Conservation (phyloP, 345 rosid genomes). For the Eucalyptus caleyi region DNA sequence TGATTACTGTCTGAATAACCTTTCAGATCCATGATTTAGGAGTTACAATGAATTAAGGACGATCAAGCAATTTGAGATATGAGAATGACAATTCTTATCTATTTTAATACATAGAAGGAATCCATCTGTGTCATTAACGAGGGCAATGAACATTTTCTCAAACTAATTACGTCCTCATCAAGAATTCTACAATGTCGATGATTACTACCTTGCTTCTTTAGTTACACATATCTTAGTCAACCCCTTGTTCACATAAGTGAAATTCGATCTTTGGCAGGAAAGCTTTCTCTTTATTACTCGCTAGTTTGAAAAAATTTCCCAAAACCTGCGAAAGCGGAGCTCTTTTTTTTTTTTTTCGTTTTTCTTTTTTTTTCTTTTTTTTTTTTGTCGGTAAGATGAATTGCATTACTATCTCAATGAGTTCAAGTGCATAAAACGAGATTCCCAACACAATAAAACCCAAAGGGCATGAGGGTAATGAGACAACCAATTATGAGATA, state of each 20-base stretch:
- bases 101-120: background rate
- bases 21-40: background rate
- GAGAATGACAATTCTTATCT: background rate
- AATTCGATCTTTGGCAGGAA: background rate
- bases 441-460: too few relatives aligned
- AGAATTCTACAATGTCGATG: background rate
- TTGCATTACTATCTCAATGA: too few relatives aligned
- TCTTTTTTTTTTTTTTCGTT: too few relatives aligned
- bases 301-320: background rate
- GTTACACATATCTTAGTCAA: background rate
- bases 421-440: background rate
- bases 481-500: background rate
- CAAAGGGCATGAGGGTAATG: accelerated
- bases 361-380: too few relatives aligned
- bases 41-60: background rate
- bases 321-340: accelerated
- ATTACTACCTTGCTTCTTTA: background rate
- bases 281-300: background rate
- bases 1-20: background rate
- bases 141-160: background rate
- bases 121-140: background rate
- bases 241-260: background rate
- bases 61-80: background rate
- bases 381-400: accelerated
- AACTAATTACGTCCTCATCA: background rate